A percentile compares a stretch with the other conserved stretches of the same genome.
Evolutionary conservation across 108 stramenopile genomes (phyloP).

Genomic region (Nitzschia sp.): DNA sequence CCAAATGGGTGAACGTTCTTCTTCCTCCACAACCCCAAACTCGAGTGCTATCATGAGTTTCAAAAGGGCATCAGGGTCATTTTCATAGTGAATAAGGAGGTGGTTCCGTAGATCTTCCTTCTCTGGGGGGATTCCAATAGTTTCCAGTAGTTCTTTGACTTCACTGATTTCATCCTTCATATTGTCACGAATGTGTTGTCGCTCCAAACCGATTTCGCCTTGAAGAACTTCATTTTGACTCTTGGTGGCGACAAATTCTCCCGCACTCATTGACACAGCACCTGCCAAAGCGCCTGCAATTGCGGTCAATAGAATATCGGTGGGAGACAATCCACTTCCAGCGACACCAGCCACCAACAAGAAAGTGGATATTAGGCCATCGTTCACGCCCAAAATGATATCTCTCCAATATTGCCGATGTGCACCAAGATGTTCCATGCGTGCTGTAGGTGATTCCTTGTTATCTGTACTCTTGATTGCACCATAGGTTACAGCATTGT

Average conservation of each 20-base stretch:
- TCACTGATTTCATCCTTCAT: conserved; percentile 57
- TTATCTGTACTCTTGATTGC: too few species aligned
- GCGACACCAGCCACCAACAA: conserved; percentile 72
- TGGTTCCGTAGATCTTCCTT: conserved; percentile 35
- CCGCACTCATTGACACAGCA: conserved; percentile 73
- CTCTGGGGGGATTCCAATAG: conserved; percentile 59
- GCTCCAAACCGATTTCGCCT: conserved; percentile 71
- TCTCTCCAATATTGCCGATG: conserved; percentile 80
- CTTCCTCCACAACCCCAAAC: conserved; percentile 75
- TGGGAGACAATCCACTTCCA: conserved; percentile 61
- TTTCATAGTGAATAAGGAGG: conserved; percentile 45
- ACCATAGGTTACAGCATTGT: too few species aligned
- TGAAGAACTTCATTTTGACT: conserved; percentile 74
- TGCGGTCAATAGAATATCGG: conserved; percentile 63
- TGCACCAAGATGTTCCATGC: conserved; percentile 54
- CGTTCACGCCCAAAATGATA: conserved; percentile 76
- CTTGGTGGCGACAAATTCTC: conserved; percentile 80
- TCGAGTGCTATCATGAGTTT: conserved; percentile 77
- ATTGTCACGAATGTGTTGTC: conserved; percentile 54
- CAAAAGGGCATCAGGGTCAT: conserved; percentile 61
- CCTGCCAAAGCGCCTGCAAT: conserved; percentile 75
- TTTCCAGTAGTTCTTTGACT: conserved; percentile 37
- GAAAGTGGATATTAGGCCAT: conserved; percentile 75
- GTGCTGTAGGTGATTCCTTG: background rate
- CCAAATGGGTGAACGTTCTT: conserved; percentile 53